Evolutionary conservation across 805 yeast genomes (phyloP).

Genomic region (Pichia sporocuriosa): DNA sequence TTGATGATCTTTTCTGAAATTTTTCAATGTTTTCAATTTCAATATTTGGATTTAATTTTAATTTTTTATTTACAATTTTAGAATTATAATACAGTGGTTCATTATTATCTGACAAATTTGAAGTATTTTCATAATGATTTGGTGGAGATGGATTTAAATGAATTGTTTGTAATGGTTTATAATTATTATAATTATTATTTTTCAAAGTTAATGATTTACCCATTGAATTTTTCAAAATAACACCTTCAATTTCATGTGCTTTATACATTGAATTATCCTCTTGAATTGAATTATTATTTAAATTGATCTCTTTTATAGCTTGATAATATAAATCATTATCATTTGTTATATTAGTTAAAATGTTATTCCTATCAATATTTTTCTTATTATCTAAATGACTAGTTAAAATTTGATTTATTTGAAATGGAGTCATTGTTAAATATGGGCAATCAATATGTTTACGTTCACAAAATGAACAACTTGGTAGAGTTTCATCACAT

Average conservation of each 20-base stretch:
- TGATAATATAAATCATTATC: not conserved
- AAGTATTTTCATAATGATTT: too few relatives aligned
- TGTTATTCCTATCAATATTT: not conserved
- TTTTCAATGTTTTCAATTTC: not conserved
- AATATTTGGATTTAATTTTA: not conserved
- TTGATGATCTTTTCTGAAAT: not conserved
- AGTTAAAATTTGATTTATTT: conserved; percentile 5
- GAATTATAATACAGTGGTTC: not conserved
- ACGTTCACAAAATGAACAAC: conserved; percentile 18
- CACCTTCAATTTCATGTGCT: conserved; percentile 9
- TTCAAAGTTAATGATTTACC: not conserved
- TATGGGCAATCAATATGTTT: conserved; percentile 8
- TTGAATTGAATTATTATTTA: not conserved
- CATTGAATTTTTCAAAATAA: conserved; percentile 4
- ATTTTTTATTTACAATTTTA: conserved; percentile 1
- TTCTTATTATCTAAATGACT: not conserved
- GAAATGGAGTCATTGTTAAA: conserved; percentile 14
- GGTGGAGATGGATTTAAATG: too few relatives aligned
- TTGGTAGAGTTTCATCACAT: conserved; percentile 28
- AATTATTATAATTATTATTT: too few relatives aligned
- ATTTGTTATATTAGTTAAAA: not conserved
- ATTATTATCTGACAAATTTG: too few relatives aligned
- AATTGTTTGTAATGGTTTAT: too few relatives aligned
- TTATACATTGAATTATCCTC: conserved; percentile 8
- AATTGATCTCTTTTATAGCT: not conserved